These are phyloP conservation scores for Setomelanomma holmii DNA, from an alignment of 2,329 filamentous ascomycete genomes.

Conservation along the genomic window DNA sequence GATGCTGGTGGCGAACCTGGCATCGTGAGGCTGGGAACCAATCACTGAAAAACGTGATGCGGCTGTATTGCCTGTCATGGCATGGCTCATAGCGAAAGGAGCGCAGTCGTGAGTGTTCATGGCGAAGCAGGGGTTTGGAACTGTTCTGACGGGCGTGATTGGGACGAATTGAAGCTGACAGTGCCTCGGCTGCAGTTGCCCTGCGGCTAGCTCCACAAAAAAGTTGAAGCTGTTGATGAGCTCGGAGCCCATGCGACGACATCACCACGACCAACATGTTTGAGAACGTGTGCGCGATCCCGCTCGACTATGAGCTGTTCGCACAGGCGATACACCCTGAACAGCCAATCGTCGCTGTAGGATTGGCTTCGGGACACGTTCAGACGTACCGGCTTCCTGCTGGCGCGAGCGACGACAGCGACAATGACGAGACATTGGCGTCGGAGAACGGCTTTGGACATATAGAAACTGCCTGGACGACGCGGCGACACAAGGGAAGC, in stretches of 20 bases:
- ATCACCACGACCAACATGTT: conserved; percentile 66
- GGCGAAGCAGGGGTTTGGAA: neutral
- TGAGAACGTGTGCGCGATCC: conserved; percentile 89
- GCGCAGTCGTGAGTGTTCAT: neutral
- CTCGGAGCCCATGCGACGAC: conserved; percentile 1
- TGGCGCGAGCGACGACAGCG: conserved; percentile 56
- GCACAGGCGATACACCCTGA: conserved; percentile 84
- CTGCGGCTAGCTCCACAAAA: conserved; percentile 29
- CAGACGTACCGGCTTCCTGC: conserved; percentile 79
- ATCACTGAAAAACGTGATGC: conserved; percentile 36
- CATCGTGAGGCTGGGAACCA: conserved; percentile 19
- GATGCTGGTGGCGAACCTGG: neutral
- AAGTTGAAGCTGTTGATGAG: conserved; percentile 24
- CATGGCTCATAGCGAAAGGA: neutral
- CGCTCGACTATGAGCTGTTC: conserved; percentile 86
- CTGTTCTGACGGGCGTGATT: conserved; percentile 12
- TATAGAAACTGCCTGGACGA: conserved; percentile 86
- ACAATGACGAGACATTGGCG: conserved; percentile 59
- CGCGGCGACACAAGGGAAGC: conserved; percentile 90
- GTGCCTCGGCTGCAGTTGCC: conserved; percentile 23
- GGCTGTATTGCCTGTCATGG: conserved; percentile 14
- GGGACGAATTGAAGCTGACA: neutral
- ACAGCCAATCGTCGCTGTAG: conserved; percentile 84
- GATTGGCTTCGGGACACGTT: conserved; percentile 84
- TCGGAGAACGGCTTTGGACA: conserved; percentile 71